phyloP scores from a whole-genome alignment of 352 stramenopile genomes.

The Globisporangium emineosum region DNA sequence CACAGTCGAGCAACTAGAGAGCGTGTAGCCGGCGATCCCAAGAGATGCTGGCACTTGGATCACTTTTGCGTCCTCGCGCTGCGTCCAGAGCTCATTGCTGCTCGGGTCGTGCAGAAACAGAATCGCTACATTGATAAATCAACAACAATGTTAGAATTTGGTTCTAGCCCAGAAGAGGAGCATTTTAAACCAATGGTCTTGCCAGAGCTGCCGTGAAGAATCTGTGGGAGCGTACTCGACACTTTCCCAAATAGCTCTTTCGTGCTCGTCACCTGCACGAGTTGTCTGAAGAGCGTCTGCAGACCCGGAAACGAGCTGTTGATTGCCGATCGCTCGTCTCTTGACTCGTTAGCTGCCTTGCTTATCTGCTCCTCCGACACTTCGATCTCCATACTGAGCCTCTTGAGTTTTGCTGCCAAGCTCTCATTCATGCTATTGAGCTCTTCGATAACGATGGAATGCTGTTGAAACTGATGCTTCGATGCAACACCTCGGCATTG shows the following conservation, averaged over 20 bases:
- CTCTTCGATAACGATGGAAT: background rate
- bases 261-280: conserved; percentile 29
- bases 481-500: conserved; percentile 17
- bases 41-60: conserved; percentile 53
- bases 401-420: background rate
- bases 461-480: background rate
- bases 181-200: background rate
- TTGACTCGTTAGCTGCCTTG: background rate
- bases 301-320: conserved; percentile 24
- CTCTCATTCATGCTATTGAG: conserved; percentile 1
- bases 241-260: conserved; percentile 48
- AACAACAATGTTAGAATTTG: background rate
- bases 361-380: background rate
- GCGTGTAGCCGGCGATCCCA: conserved; percentile 48
- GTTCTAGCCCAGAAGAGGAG: background rate
- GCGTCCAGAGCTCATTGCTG: conserved; percentile 66
- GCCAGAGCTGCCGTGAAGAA: conserved; percentile 40
- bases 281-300: conserved; percentile 44
- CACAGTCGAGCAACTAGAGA: conserved; percentile 35
- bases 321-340: conserved; percentile 3
- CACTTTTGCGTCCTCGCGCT: conserved; percentile 37
- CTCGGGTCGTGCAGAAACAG: conserved; percentile 63
- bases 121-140: conserved; percentile 21
- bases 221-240: conserved; percentile 32
- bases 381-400: background rate